Evolutionary conservation across 495 filamentous ascomycete species (phyloP).

Genomic region (Tuber umbilicatum): DNA sequence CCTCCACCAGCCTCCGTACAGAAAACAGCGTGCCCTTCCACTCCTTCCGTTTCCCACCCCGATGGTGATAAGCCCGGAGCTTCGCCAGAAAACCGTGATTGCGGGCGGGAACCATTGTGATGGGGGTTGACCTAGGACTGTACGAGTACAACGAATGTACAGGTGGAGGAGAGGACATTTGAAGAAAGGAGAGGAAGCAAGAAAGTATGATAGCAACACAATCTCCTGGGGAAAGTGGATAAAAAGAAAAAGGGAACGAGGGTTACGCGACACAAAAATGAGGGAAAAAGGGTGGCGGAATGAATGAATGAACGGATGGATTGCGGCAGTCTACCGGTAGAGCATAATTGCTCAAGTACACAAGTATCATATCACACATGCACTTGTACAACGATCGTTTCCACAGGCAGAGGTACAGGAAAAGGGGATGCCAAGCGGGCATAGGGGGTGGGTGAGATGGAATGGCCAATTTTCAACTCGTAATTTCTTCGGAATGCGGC

Average conservation of each 20-base stretch:
- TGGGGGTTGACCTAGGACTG: background rate
- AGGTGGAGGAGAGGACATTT: background rate
- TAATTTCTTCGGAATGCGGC: background rate
- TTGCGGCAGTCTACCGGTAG: background rate
- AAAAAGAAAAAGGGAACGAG: background rate
- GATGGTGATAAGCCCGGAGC: background rate
- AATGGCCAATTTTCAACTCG: background rate
- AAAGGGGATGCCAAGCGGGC: slow-evolving; percentile 1
- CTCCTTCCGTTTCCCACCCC: background rate
- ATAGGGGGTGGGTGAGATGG: background rate
- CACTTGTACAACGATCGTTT: background rate
- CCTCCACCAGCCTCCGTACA: slow-evolving; percentile 58
- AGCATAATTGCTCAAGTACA: background rate
- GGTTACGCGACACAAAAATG: background rate
- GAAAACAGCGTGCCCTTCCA: slow-evolving; percentile 12
- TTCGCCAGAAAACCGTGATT: background rate
- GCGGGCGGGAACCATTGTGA: background rate
- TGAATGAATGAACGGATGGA: background rate
- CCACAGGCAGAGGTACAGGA: background rate
- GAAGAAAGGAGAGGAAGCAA: background rate
- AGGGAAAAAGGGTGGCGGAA: background rate
- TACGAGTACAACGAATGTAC: background rate
- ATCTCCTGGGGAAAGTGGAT: background rate
- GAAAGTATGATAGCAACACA: background rate
- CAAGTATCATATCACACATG: background rate